phyloP scores from a whole-genome alignment of 345 rosid species.

The Populus nigra region DNA sequence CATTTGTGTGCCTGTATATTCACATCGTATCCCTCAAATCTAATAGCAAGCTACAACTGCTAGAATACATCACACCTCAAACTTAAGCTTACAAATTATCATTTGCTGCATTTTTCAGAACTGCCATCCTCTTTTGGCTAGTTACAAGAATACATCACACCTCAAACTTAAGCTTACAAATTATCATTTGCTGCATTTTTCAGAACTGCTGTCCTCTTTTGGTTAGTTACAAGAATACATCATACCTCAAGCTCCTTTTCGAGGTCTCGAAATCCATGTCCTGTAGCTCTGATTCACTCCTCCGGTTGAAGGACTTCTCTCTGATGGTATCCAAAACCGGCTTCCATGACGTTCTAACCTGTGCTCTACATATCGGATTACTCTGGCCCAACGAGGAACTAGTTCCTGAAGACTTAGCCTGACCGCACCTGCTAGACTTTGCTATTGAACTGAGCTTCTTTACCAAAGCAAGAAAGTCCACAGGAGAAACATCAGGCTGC shows the following conservation, averaged over 20 bases:
- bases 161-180: too few species aligned
- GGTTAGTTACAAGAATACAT: not conserved
- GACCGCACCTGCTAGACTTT: slow-evolving; percentile 4
- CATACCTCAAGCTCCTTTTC: not conserved
- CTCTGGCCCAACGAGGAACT: not conserved
- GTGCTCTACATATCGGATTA: not conserved
- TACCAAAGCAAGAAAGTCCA: slow-evolving; percentile 32
- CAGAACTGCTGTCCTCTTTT: not conserved
- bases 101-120: not conserved
- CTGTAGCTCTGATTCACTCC: slow-evolving; percentile 41
- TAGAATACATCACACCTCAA: too few species aligned
- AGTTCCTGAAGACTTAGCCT: slow-evolving; percentile 5
- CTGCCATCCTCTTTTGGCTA: not conserved
- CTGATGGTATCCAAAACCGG: slow-evolving; percentile 47
- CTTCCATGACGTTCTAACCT: slow-evolving; percentile 29
- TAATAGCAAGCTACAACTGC: not conserved
- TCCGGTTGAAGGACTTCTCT: slow-evolving; percentile 44
- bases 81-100: too few species aligned
- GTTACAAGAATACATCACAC: not conserved
- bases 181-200: too few species aligned
- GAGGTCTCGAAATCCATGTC: slow-evolving; percentile 11
- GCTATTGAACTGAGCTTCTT: slow-evolving; percentile 44
- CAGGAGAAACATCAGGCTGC: slow-evolving; percentile 35
- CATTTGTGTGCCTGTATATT: not conserved
- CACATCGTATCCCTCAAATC: not conserved